phyloP scores from a whole-genome alignment of 2,329 filamentous ascomycete genomes.

The Cordyceps farinosa region DNA sequence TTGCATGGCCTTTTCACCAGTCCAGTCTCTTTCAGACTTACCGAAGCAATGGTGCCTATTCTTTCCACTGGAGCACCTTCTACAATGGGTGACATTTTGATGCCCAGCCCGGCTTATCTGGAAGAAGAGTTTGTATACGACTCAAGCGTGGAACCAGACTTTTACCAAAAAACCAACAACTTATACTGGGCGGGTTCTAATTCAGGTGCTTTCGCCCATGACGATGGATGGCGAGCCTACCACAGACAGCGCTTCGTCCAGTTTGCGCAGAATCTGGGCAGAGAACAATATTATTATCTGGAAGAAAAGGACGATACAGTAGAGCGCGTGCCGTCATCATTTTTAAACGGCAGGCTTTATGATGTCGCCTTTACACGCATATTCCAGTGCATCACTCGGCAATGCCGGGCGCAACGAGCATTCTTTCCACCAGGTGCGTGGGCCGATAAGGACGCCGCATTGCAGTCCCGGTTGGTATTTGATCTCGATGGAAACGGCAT shows the following conservation, averaged over 20 bases:
- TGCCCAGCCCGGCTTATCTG: conserved; percentile 50
- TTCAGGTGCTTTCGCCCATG: conserved; percentile 43
- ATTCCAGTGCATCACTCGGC: conserved; percentile 39
- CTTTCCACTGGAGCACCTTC: conserved; percentile 43
- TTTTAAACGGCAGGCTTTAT: conserved; percentile 38
- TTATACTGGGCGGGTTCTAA: conserved; percentile 57
- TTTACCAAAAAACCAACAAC: conserved; percentile 47
- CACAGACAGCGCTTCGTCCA: conserved; percentile 48
- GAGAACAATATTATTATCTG: conserved; percentile 32
- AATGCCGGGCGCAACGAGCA: conserved; percentile 34
- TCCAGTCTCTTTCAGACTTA: conserved; percentile 40
- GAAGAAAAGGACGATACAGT: conserved; percentile 22
- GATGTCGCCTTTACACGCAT: conserved; percentile 45
- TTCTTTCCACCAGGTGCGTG: conserved; percentile 32
- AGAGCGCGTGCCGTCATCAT: conserved; percentile 25
- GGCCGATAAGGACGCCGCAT: conserved; percentile 33
- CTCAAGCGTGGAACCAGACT: conserved; percentile 38
- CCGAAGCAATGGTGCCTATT: conserved; percentile 42
- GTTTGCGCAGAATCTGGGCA: conserved; percentile 33
- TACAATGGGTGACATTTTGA: conserved; percentile 50
- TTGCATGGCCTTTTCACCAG: conserved; percentile 44
- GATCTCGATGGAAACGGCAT: conserved; percentile 56
- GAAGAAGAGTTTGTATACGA: conserved; percentile 41
- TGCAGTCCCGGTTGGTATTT: conserved; percentile 41
- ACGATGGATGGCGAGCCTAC: conserved; percentile 36